phyloP scores from a whole-genome alignment of 2,329 filamentous ascomycete species.

The Stachybotrys chartarum region DNA sequence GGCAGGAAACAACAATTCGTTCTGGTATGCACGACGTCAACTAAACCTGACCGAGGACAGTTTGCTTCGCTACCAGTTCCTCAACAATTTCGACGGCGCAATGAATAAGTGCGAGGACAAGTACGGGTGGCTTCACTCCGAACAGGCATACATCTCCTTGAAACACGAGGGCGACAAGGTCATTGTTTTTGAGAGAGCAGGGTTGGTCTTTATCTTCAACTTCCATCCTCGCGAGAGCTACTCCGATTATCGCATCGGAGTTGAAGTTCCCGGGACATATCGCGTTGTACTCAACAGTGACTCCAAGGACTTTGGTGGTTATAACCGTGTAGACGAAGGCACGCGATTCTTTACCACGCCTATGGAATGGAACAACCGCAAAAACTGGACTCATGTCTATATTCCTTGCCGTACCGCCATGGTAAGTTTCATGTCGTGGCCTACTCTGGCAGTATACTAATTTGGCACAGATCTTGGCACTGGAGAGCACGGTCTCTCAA shows the following conservation, averaged over 20 bases:
- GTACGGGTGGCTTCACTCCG: slow-evolving; percentile 81
- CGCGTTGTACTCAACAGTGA: slow-evolving; percentile 80
- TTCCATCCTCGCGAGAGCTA: slow-evolving; percentile 83
- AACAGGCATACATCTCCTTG: slow-evolving; percentile 85
- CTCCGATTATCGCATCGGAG: slow-evolving; percentile 84
- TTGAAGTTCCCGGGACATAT: slow-evolving; percentile 82
- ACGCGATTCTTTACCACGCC: slow-evolving; percentile 90
- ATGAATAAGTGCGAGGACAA: slow-evolving; percentile 87
- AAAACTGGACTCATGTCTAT: slow-evolving; percentile 90
- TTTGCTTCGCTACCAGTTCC: slow-evolving; percentile 78
- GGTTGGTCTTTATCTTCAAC: slow-evolving; percentile 91
- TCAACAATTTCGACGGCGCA: slow-evolving; percentile 87
- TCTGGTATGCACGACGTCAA: slow-evolving; percentile 89
- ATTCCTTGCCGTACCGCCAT: slow-evolving; percentile 77
- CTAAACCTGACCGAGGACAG: slow-evolving; percentile 85
- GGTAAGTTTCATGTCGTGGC: slow-evolving; percentile 41
- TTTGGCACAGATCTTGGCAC: slow-evolving; percentile 42
- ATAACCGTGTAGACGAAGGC: slow-evolving; percentile 67
- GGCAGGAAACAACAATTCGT: slow-evolving; percentile 85
- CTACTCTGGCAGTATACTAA: not conserved
- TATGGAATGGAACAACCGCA: slow-evolving; percentile 81
- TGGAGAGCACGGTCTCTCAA: slow-evolving; percentile 25
- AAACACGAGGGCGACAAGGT: slow-evolving; percentile 95
- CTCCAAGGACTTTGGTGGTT: slow-evolving; percentile 68
- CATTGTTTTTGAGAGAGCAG: slow-evolving; percentile 88